phyloP scores from a whole-genome alignment of 2,329 filamentous ascomycete genomes.

The Colletotrichum theobromicola region DNA sequence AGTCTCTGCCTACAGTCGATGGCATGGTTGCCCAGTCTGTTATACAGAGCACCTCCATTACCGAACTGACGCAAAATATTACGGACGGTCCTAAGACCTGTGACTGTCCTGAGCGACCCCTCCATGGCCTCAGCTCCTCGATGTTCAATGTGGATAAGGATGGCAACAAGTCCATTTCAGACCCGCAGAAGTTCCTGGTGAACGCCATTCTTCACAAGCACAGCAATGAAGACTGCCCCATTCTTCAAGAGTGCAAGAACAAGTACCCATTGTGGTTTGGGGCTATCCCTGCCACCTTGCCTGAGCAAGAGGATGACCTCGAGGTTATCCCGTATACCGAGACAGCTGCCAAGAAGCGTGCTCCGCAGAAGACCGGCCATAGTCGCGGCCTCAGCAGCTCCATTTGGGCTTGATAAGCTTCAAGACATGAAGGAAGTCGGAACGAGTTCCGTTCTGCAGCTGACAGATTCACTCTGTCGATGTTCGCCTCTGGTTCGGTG shows the following conservation, averaged over 20 bases:
- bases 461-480: background rate
- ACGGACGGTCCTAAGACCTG: background rate
- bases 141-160: background rate
- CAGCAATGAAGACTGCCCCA: background rate
- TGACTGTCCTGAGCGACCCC: background rate
- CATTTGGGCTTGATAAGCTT: background rate
- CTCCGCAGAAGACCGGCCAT: background rate
- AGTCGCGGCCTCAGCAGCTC: background rate
- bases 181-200: background rate
- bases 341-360: background rate
- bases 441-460: background rate
- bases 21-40: background rate
- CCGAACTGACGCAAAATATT: background rate
- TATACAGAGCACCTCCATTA: background rate
- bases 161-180: background rate
- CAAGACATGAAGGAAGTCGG: background rate
- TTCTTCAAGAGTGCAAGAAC: background rate
- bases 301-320: background rate
- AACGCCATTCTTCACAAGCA: conserved; percentile 5
- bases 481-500: background rate
- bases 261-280: conserved; percentile 4
- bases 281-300: background rate
- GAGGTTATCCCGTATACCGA: background rate
- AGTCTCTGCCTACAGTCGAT: background rate
- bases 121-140: background rate